phyloP scores from a whole-genome alignment of 2,329 filamentous ascomycete species.

The Daldinia sp. region DNA sequence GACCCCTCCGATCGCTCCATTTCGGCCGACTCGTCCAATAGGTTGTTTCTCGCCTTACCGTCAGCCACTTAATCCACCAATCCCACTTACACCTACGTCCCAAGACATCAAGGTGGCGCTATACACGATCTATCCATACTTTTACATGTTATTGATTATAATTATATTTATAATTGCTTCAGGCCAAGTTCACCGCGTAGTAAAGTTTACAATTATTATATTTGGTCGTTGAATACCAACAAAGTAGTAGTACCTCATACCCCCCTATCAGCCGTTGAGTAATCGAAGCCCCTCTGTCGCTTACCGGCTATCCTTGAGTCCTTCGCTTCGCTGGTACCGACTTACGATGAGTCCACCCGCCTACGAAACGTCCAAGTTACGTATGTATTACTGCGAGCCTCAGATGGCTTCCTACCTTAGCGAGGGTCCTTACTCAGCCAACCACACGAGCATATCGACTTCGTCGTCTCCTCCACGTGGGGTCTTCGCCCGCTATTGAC shows the following conservation, averaged over 20 bases:
- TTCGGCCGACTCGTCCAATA: conserved; percentile 23
- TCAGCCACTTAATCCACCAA: neutral
- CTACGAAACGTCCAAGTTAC: conserved; percentile 13
- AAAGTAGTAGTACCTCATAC: too few species aligned
- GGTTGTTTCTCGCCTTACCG: conserved; percentile 7
- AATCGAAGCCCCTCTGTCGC: neutral
- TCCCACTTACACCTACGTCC: conserved; percentile 3
- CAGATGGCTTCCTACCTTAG: conserved; percentile 7
- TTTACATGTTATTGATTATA: neutral
- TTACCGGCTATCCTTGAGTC: neutral
- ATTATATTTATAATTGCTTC: neutral
- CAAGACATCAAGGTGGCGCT: conserved; percentile 21
- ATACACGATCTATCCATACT: neutral
- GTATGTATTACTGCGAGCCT: conserved; percentile 31
- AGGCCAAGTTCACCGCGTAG: neutral
- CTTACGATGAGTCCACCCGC: neutral
- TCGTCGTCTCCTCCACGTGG: conserved; percentile 27
- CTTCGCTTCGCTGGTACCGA: conserved; percentile 10
- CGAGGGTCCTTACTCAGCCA: conserved; percentile 33
- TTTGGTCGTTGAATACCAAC: neutral
- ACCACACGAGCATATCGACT: conserved; percentile 14
- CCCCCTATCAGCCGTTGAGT: neutral
- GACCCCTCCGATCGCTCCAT: conserved; percentile 24
- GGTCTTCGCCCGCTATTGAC: conserved; percentile 19
- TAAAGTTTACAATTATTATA: neutral